Conservation (phyloP, 1,139 yeast genomes). For the Protomyces arabidopsidicola region DNA sequence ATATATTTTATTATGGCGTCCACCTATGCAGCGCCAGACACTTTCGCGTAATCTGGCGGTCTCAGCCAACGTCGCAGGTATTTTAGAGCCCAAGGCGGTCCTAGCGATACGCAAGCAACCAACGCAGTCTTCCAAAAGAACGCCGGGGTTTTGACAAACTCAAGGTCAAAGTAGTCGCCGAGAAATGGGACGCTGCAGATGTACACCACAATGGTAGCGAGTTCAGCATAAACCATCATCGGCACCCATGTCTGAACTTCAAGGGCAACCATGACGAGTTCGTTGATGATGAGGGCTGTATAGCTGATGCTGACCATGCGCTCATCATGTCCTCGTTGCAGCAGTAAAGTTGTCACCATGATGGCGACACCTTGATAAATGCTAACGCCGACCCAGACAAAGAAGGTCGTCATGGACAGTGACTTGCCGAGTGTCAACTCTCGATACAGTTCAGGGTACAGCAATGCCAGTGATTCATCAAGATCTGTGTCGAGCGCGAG, state of each 20-base stretch:
- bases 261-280: conserved; percentile 86
- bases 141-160: conserved; percentile 53
- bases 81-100: conserved; percentile 87
- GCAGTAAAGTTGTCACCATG: conserved; percentile 15
- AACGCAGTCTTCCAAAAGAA: conserved; percentile 68
- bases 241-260: conserved; percentile 78
- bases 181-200: conserved; percentile 75
- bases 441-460: conserved; percentile 91
- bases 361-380: conserved; percentile 65
- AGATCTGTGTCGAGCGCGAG: conserved; percentile 87
- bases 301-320: conserved; percentile 81
- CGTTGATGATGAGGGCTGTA: conserved; percentile 74
- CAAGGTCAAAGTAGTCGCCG: conserved; percentile 74
- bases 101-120: conserved; percentile 63
- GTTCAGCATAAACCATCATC: conserved; percentile 65
- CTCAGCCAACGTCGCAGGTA: conserved; percentile 66
- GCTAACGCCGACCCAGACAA: conserved; percentile 85
- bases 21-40: conserved; percentile 13
- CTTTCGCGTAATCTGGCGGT: conserved; percentile 77
- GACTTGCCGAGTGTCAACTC: conserved; percentile 87
- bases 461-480: conserved; percentile 77
- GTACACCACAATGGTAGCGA: conserved; percentile 64
- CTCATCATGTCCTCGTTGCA: conserved; percentile 38
- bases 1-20: not conserved
- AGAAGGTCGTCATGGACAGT: conserved; percentile 78